A percentile compares a stretch with the other conserved stretches of the same genome.
Conservation (phyloP, 768 basidiomycete species). For the Vararia minispora region DNA sequence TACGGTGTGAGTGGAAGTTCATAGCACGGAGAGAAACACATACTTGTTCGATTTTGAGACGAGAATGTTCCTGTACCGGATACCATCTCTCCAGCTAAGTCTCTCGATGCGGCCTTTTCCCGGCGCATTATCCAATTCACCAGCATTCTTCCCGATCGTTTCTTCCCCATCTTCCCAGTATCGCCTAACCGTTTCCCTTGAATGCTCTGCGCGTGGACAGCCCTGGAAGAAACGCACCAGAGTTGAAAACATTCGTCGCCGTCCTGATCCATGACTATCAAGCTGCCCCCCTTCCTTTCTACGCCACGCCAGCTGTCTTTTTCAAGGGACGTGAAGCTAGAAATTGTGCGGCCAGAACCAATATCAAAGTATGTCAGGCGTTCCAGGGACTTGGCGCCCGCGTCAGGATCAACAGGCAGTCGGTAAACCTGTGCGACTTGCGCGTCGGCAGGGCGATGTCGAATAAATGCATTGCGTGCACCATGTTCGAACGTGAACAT, state of each 20-base stretch:
- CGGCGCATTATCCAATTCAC: constrained; percentile 28
- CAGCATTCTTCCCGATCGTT: constrained; percentile 23
- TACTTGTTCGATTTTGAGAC: constrained; percentile 28
- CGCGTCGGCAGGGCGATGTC: constrained; percentile 28
- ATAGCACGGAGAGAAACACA: not conserved
- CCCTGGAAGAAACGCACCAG: constrained; percentile 19
- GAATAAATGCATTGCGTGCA: constrained; percentile 17
- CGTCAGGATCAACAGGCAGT: constrained; percentile 20
- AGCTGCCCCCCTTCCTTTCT: constrained; percentile 24
- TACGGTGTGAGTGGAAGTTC: not conserved
- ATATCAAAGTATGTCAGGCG: constrained; percentile 30
- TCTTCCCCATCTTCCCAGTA: constrained; percentile 29
- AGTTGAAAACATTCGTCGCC: constrained; percentile 32
- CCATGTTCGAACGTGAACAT: constrained; percentile 1
- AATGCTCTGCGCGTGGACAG: not conserved
- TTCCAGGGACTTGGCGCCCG: constrained; percentile 19
- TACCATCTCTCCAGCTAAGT: constrained; percentile 28
- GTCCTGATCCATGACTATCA: constrained; percentile 29
- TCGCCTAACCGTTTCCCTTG: constrained; percentile 19
- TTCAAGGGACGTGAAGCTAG: constrained; percentile 19
- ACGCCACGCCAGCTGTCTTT: constrained; percentile 32
- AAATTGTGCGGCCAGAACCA: constrained; percentile 26
- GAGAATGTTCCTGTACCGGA: constrained; percentile 20
- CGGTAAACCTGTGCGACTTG: constrained; percentile 28
- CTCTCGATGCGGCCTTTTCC: constrained; percentile 30